Percentiles rank a stretch among this genome's conserved stretches.
Evolutionary conservation across 2,329 filamentous ascomycete genomes (phyloP).

Genomic region (Nothopassalora personata): DNA sequence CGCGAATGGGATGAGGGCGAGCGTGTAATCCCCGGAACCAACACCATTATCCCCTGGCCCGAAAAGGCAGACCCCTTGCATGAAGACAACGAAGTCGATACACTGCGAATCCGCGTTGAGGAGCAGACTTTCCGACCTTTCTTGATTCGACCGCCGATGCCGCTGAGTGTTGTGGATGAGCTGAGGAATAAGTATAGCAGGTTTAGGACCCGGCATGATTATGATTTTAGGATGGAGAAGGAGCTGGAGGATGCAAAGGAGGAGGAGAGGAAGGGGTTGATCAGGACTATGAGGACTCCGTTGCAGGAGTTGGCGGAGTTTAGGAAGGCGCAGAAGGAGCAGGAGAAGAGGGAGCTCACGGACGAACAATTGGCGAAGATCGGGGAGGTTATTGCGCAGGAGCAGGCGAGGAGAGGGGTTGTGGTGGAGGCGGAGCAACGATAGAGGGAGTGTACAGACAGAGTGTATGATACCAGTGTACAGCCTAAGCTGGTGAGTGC

Average conservation of each 20-base stretch:
- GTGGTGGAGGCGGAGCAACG: background rate
- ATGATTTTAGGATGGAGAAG: conserved; percentile 64
- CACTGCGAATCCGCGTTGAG: conserved; percentile 69
- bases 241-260: conserved; percentile 52
- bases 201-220: conserved; percentile 75
- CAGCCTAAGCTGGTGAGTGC: background rate
- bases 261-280: conserved; percentile 39
- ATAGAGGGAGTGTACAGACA: background rate
- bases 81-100: conserved; percentile 61
- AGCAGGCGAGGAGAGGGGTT: conserved; percentile 13
- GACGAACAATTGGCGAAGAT: conserved; percentile 38
- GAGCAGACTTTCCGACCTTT: conserved; percentile 71
- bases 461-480: conserved; percentile 14
- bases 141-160: conserved; percentile 72
- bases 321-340: conserved; percentile 36
- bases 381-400: conserved; percentile 37
- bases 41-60: conserved; percentile 74
- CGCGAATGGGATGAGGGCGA: conserved; percentile 13
- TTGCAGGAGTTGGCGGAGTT: conserved; percentile 39
- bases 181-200: conserved; percentile 75
- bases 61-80: conserved; percentile 42
- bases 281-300: conserved; percentile 43
- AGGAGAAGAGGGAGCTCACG: conserved; percentile 34
- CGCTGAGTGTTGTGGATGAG: conserved; percentile 73
- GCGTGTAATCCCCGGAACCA: conserved; percentile 61